Evolutionary conservation across 352 stramenopile genomes (phyloP).

Genomic region (Phytophthora ramorum): DNA sequence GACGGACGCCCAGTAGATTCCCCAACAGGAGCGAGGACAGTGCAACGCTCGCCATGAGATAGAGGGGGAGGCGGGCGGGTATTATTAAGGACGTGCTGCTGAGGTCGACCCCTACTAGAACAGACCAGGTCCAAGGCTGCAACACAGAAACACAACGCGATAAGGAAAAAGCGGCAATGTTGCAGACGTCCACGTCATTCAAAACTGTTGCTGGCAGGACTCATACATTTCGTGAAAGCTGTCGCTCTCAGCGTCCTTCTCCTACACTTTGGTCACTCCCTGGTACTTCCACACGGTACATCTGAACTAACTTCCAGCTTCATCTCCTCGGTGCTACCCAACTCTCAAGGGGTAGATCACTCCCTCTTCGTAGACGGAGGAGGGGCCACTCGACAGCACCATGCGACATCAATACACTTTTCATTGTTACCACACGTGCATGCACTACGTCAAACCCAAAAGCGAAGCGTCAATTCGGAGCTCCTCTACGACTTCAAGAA

Average conservation of each 20-base stretch:
- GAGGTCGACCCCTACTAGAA: conserved; percentile 1
- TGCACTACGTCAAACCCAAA: conserved; percentile 30
- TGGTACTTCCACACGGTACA: conserved; percentile 36
- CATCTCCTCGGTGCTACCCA: conserved; percentile 1
- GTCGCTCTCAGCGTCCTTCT: conserved; percentile 4
- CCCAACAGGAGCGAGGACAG: background rate
- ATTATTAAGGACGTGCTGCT: conserved; percentile 21
- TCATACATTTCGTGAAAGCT: conserved; percentile 22
- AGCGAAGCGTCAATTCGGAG: conserved; percentile 2
- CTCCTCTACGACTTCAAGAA: conserved; percentile 79
- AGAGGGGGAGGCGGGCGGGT: conserved; percentile 5
- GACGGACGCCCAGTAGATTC: conserved; percentile 37
- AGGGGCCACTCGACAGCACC: background rate
- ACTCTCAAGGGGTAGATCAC: background rate
- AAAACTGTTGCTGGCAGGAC: conserved; percentile 22
- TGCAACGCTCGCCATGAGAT: conserved; percentile 3
- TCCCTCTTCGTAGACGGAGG: conserved; percentile 1
- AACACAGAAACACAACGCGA: conserved; percentile 3
- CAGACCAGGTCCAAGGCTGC: conserved; percentile 10
- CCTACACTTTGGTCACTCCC: conserved; percentile 5
- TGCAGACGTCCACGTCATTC: conserved; percentile 14
- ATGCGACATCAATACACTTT: conserved; percentile 32
- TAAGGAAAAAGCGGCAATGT: conserved; percentile 5
- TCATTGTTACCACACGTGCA: conserved; percentile 38
- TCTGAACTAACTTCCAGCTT: conserved; percentile 5